Conservation (phyloP, 768 basidiomycete species). For the Crassisporium funariophilum region DNA sequence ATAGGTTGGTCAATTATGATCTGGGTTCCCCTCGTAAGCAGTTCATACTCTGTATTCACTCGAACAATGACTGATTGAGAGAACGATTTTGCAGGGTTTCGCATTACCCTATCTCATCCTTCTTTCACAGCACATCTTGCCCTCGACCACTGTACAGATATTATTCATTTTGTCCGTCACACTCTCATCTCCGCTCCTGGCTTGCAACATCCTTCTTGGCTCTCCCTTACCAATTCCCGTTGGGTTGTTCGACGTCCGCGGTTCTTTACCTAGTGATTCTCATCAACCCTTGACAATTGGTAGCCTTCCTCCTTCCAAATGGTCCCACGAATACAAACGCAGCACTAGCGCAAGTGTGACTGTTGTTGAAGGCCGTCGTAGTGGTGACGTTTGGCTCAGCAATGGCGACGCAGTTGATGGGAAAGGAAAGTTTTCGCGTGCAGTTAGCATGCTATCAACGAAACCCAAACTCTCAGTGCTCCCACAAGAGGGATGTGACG, state of each 20-base stretch:
- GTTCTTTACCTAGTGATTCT: constrained; percentile 42
- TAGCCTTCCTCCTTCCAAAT: constrained; percentile 41
- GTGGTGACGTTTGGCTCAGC: constrained; percentile 73
- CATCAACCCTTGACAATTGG: constrained; percentile 47
- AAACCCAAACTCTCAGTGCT: constrained; percentile 71
- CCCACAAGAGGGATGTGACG: constrained; percentile 51
- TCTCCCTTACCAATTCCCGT: constrained; percentile 68
- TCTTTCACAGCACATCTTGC: constrained; percentile 37
- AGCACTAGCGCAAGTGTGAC: constrained; percentile 65
- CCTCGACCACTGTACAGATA: constrained; percentile 44
- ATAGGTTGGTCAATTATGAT: constrained; percentile 67
- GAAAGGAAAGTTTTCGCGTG: constrained; percentile 60
- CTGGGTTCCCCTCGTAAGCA: constrained; percentile 70
- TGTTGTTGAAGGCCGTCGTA: constrained; percentile 69
- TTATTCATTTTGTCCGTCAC: constrained; percentile 66
- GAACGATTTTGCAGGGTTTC: constrained; percentile 43
- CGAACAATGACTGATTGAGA: background rate
- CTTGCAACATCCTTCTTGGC: constrained; percentile 59
- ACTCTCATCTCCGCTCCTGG: constrained; percentile 66
- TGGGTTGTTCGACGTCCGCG: constrained; percentile 59
- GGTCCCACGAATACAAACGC: constrained; percentile 62
- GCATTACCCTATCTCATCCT: constrained; percentile 64
- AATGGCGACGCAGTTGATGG: constrained; percentile 75
- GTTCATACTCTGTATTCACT: background rate
- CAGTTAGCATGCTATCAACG: constrained; percentile 62